Percentiles rank a stretch among this genome's conserved stretches.
These are phyloP conservation scores for Rhizopogon vinicolor DNA, from an alignment of 768 basidiomycete genomes.

Conservation along the genomic window DNA sequence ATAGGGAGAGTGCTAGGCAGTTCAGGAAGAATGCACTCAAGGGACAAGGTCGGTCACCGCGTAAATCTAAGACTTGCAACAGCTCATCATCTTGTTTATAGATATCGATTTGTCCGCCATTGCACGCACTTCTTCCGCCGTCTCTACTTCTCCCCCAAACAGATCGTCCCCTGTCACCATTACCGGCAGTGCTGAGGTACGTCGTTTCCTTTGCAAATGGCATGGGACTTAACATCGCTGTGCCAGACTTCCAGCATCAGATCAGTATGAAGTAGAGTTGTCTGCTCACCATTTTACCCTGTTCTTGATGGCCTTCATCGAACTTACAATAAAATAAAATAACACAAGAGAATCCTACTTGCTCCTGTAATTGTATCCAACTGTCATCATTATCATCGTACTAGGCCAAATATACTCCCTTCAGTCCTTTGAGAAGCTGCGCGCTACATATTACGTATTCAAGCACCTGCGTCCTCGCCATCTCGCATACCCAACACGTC, in stretches of 20 bases:
- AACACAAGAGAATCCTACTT: not conserved
- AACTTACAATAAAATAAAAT: not conserved
- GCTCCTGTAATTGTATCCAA: not conserved
- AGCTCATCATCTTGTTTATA: conserved; percentile 1
- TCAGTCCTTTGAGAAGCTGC: not conserved
- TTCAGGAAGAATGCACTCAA: conserved; percentile 75
- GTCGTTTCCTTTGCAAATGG: not conserved
- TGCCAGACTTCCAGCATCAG: conserved; percentile 1
- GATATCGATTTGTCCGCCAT: conserved; percentile 68
- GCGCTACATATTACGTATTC: not conserved
- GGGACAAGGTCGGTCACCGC: conserved; percentile 37
- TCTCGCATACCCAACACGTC: not conserved
- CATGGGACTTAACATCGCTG: not conserved
- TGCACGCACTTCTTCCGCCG: conserved; percentile 77
- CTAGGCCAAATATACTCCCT: not conserved
- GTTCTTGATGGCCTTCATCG: not conserved
- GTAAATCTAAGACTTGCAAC: not conserved
- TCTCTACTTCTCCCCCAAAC: conserved; percentile 47
- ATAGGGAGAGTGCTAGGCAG: conserved; percentile 56
- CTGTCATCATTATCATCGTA: not conserved
- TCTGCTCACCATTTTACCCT: not conserved
- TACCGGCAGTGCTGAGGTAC: conserved; percentile 16
- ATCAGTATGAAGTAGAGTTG: not conserved
- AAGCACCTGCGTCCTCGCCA: not conserved
- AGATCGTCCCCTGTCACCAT: conserved; percentile 1